Evolutionary conservation across 768 basidiomycete genomes (phyloP).

Genomic region (Terana coerulea): DNA sequence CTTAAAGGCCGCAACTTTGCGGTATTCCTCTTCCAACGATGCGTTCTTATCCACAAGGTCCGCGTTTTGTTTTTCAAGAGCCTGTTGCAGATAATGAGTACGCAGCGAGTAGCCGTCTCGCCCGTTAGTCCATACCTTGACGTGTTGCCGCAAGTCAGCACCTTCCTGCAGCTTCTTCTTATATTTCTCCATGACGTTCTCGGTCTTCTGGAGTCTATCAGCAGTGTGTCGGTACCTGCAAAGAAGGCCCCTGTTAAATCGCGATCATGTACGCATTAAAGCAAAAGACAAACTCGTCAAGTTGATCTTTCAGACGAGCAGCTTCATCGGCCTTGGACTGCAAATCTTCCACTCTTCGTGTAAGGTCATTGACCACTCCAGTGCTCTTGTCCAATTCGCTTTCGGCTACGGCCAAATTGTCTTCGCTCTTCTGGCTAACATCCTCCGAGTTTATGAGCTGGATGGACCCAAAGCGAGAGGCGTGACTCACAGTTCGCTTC

Average conservation of each 20-base stretch:
- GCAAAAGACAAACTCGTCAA: constrained; percentile 77
- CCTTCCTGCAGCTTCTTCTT: constrained; percentile 97
- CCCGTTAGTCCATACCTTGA: constrained; percentile 62
- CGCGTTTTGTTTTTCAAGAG: constrained; percentile 90
- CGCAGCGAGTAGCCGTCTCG: too few species aligned
- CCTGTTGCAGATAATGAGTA: constrained; percentile 39
- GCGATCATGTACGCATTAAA: too few species aligned
- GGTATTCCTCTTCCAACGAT: constrained; percentile 87
- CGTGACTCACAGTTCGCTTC: constrained; percentile 75
- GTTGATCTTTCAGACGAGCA: constrained; percentile 80
- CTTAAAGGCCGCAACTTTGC: constrained; percentile 81
- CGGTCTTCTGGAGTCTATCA: constrained; percentile 88
- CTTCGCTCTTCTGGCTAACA: constrained; percentile 88
- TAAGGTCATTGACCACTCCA: constrained; percentile 63
- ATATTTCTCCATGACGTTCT: constrained; percentile 98
- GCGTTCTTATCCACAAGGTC: constrained; percentile 89
- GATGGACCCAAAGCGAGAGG: not conserved
- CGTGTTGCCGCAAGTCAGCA: constrained; percentile 81
- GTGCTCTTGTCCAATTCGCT: constrained; percentile 81
- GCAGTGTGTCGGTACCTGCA: constrained; percentile 85
- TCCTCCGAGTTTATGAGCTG: constrained; percentile 26
- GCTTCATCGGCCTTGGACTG: constrained; percentile 76
- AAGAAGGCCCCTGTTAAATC: not conserved
- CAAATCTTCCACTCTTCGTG: constrained; percentile 77
- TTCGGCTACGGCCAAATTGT: constrained; percentile 80